A percentile compares a stretch with the other conserved stretches of the same genome.
Conservation (phyloP, 2,329 filamentous ascomycete genomes). For the Knufia fluminis region DNA sequence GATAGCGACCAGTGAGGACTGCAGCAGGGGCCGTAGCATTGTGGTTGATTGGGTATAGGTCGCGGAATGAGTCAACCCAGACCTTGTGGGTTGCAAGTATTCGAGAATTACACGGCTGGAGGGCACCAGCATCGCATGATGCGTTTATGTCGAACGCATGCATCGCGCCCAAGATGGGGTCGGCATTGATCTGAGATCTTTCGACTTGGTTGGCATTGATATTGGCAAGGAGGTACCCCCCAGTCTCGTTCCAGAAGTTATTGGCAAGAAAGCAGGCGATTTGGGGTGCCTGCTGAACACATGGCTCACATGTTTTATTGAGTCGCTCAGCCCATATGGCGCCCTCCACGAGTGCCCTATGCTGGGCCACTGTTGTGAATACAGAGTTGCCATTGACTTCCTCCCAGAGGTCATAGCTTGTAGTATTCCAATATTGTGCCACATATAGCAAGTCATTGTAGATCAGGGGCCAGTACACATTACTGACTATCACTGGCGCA, state of each 20-base stretch:
- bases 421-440: constrained; percentile 56
- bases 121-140: constrained; percentile 54
- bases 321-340: constrained; percentile 54
- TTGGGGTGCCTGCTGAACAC: constrained; percentile 58
- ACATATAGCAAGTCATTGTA: constrained; percentile 67
- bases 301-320: constrained; percentile 52
- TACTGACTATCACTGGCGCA: constrained; percentile 38
- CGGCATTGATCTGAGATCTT: constrained; percentile 62
- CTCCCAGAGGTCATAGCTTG: constrained; percentile 57
- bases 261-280: constrained; percentile 61
- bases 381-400: no score
- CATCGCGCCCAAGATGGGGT: constrained; percentile 58
- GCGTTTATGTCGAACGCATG: constrained; percentile 60
- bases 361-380: constrained; percentile 37
- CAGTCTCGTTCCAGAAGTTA: constrained; percentile 55
- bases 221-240: constrained; percentile 59
- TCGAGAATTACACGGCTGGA: constrained; percentile 63
- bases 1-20: constrained; percentile 56
- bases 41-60: constrained; percentile 60
- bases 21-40: constrained; percentile 52
- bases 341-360: constrained; percentile 54
- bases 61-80: constrained; percentile 65
- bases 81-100: constrained; percentile 67
- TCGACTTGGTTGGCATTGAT: constrained; percentile 51
- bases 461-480: constrained; percentile 62